Conservation (phyloP, 2,329 filamentous ascomycete species). For the Dendryphion nanum region DNA sequence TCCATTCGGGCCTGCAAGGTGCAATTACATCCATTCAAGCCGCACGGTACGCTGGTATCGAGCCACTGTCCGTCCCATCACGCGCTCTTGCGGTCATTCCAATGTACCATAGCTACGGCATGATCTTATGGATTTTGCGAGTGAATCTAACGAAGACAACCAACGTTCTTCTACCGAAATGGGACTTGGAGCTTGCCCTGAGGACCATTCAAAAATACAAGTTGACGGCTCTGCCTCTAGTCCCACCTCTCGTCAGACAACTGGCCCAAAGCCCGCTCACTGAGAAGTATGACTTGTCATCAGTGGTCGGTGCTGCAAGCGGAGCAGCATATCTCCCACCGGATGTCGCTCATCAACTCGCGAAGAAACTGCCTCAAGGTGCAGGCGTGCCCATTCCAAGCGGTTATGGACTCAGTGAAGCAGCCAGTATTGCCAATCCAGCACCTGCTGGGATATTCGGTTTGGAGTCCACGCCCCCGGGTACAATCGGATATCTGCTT, state of each 20-base stretch:
- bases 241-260: slow-evolving; percentile 28
- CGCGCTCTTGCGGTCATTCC: slow-evolving; percentile 24
- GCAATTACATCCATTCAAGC: slow-evolving; percentile 22
- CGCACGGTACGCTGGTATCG: slow-evolving; percentile 17
- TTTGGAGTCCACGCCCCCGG: slow-evolving; percentile 17
- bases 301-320: slow-evolving; percentile 19
- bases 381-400: slow-evolving; percentile 20
- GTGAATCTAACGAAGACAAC: slow-evolving; percentile 23
- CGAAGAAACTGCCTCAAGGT: slow-evolving; percentile 25
- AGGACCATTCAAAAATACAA: slow-evolving; percentile 26
- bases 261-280: slow-evolving; percentile 25
- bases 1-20: slow-evolving; percentile 24
- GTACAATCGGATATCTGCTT: slow-evolving; percentile 27
- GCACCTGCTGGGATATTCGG: slow-evolving; percentile 25
- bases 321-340: slow-evolving; percentile 30
- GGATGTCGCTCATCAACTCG: slow-evolving; percentile 27
- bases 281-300: slow-evolving; percentile 25
- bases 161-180: slow-evolving; percentile 24
- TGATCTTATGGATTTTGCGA: slow-evolving; percentile 30
- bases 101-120: slow-evolving; percentile 33
- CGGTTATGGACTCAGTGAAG: slow-evolving; percentile 30
- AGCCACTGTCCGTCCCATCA: slow-evolving; percentile 16
- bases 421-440: slow-evolving; percentile 25
- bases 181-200: slow-evolving; percentile 26
- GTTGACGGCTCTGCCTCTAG: slow-evolving; percentile 23